Conservation (phyloP, 2,329 filamentous ascomycete genomes). For the Cercospora sesami region DNA sequence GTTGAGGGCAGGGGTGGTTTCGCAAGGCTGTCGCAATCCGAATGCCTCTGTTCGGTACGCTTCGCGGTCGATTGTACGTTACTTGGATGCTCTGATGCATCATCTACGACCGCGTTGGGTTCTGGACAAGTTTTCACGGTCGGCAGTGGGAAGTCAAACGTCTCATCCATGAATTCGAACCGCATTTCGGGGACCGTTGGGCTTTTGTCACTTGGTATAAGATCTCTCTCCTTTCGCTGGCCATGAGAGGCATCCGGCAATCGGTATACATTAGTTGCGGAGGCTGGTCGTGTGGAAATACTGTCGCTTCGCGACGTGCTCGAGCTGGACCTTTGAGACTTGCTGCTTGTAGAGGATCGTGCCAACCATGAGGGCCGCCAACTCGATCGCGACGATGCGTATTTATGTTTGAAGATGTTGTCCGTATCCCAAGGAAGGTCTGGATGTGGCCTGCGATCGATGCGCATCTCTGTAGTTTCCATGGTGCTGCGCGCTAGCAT, state of each 20-base stretch:
- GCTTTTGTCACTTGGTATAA: background rate
- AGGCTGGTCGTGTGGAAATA: background rate
- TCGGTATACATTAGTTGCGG: constrained; percentile 14
- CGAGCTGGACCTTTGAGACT: constrained; percentile 11
- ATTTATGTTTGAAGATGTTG: background rate
- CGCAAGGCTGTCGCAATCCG: background rate
- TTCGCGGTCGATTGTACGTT: background rate
- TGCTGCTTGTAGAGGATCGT: constrained; percentile 9
- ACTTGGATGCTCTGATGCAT: background rate
- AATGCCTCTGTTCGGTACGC: background rate
- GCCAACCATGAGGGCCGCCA: constrained; percentile 18
- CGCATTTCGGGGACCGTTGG: background rate
- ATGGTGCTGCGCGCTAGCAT: background rate
- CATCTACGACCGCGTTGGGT: background rate
- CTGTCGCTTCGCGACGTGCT: constrained; percentile 14
- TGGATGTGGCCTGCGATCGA: constrained; percentile 13
- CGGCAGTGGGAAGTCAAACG: constrained; percentile 15
- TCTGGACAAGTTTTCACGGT: background rate
- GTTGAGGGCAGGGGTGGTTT: background rate
- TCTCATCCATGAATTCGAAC: constrained; percentile 12
- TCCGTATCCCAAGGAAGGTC: constrained; percentile 11
- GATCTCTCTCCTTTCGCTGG: background rate
- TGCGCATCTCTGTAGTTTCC: constrained; percentile 5
- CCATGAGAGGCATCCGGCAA: constrained; percentile 1
- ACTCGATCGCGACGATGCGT: constrained; percentile 6